These are phyloP conservation scores for Cavenderia fasciculata DNA, from an alignment of 78 protist genomes.

Conservation along the genomic window DNA sequence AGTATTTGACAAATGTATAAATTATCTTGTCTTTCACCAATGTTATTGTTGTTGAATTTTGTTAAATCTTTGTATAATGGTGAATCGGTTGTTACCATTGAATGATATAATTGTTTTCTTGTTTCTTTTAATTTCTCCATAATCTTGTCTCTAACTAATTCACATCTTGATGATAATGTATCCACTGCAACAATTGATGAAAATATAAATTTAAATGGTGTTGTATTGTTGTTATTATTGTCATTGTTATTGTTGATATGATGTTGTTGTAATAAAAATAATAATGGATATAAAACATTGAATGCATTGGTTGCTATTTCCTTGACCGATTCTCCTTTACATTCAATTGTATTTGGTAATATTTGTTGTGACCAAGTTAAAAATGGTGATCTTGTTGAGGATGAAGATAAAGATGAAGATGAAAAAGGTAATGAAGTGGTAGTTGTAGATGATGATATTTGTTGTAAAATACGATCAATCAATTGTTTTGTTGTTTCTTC, in stretches of 20 bases:
- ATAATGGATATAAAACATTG: slow-evolving; percentile 21
- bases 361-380: slow-evolving; percentile 49
- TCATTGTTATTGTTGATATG: not conserved
- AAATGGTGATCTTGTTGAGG: too few species aligned
- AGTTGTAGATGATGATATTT: too few species aligned
- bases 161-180: not conserved
- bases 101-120: not conserved
- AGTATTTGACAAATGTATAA: slow-evolving; percentile 2
- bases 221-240: too few species aligned
- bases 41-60: not conserved
- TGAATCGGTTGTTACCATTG: not conserved
- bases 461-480: too few species aligned
- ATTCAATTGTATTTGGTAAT: slow-evolving; percentile 19
- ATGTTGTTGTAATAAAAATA: not conserved
- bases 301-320: slow-evolving; percentile 8
- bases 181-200: not conserved
- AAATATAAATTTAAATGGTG: not conserved
- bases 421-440: too few species aligned
- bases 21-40: not conserved
- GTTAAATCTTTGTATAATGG: not conserved
- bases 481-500: too few species aligned
- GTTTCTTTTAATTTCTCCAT: not conserved
- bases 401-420: too few species aligned
- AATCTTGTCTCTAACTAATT: not conserved
- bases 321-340: not conserved